Conservation (phyloP, 768 basidiomycete species). For the Pisolithus tinctorius region DNA sequence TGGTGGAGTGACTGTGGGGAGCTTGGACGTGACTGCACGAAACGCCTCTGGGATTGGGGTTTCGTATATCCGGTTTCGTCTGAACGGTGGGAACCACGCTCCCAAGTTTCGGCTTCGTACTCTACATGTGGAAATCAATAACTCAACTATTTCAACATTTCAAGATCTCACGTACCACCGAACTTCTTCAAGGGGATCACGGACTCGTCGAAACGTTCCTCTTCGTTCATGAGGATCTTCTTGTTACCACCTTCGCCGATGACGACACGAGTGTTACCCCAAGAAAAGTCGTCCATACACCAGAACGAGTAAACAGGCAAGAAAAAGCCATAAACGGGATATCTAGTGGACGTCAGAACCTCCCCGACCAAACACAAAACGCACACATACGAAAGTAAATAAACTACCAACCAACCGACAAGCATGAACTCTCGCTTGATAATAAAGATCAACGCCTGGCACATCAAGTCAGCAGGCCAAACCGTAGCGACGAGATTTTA, state of each 20-base stretch:
- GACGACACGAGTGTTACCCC: conserved; percentile 91
- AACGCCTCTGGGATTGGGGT: conserved; percentile 47
- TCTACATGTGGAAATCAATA: conserved; percentile 39
- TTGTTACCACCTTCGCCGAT: conserved; percentile 93
- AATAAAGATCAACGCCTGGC: conserved; percentile 83
- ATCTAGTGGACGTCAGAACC: conserved; percentile 39
- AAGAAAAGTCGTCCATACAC: conserved; percentile 98
- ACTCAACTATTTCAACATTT: not conserved
- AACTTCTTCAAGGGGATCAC: conserved; percentile 99
- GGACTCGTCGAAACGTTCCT: conserved; percentile 94
- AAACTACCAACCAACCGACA: conserved; percentile 95
- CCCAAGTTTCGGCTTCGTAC: conserved; percentile 93
- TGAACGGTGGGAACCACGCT: conserved; percentile 65
- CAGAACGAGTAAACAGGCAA: conserved; percentile 94
- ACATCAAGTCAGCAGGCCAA: not conserved
- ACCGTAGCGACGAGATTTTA: not conserved
- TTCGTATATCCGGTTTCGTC: conserved; percentile 72
- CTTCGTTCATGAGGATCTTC: conserved; percentile 89
- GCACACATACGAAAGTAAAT: conserved; percentile 73
- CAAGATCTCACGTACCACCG: conserved; percentile 56
- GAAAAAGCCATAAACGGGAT: conserved; percentile 92
- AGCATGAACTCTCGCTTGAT: conserved; percentile 98
- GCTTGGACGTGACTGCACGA: conserved; percentile 48
- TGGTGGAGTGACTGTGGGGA: conserved; percentile 66
- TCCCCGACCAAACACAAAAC: not conserved